Percentiles rank a stretch among this genome's conserved stretches.
These are phyloP conservation scores for Diddensiella caesifluorescens DNA, from an alignment of 805 yeast genomes.

Conservation along the genomic window DNA sequence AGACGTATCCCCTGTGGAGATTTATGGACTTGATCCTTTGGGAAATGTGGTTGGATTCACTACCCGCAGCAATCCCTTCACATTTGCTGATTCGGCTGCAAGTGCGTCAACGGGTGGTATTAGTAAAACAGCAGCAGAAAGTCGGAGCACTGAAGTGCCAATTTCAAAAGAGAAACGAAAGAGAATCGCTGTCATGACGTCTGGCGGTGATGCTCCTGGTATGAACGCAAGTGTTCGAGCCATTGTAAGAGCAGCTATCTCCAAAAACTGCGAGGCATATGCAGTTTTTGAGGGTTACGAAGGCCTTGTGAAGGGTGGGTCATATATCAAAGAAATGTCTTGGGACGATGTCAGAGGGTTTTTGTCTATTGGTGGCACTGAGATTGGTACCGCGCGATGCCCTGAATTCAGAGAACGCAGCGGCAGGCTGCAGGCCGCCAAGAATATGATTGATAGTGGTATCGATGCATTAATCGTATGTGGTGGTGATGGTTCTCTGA, in stretches of 20 bases:
- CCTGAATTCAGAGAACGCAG: conserved; percentile 75
- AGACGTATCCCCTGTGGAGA: conserved; percentile 66
- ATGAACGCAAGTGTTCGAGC: conserved; percentile 97
- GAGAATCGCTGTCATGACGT: conserved; percentile 91
- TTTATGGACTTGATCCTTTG: conserved; percentile 76
- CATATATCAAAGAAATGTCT: conserved; percentile 64
- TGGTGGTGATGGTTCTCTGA: conserved; percentile 98
- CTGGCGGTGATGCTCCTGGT: conserved; percentile 99
- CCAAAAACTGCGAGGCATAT: conserved; percentile 80
- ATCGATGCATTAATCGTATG: conserved; percentile 93
- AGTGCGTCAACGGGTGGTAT: conserved; percentile 10
- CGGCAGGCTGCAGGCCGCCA: conserved; percentile 81
- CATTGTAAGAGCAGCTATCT: conserved; percentile 87
- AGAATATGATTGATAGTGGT: conserved; percentile 77
- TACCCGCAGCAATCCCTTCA: conserved; percentile 34
- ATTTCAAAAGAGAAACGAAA: conserved; percentile 30
- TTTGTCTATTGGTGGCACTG: conserved; percentile 89
- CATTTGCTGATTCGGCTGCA: conserved; percentile 10
- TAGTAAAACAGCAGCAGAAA: not conserved
- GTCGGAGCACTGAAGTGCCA: not conserved
- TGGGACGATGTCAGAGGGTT: conserved; percentile 97
- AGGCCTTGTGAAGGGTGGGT: conserved; percentile 86
- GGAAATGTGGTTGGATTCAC: conserved; percentile 82
- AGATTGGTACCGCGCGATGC: conserved; percentile 94
- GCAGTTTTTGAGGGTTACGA: conserved; percentile 94